These are phyloP conservation scores for Suillus sp. DNA, from an alignment of 768 basidiomycete genomes.

Conservation along the genomic window DNA sequence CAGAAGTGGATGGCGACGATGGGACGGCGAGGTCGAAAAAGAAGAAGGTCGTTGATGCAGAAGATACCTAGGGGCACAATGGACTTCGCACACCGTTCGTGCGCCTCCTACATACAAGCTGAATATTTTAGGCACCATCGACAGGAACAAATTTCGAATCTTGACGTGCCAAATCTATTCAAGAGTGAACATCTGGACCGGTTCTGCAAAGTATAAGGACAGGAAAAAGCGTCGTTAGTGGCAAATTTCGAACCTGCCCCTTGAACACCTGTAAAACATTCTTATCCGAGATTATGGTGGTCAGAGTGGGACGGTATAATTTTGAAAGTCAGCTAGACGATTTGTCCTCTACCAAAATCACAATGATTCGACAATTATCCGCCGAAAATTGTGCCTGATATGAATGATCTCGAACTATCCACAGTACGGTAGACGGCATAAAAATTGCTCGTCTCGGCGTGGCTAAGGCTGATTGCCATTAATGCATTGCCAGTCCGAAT, in stretches of 20 bases:
- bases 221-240: too few relatives aligned
- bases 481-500: too few relatives aligned
- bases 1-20: conserved; percentile 32
- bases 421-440: background rate
- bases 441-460: background rate
- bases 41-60: conserved; percentile 31
- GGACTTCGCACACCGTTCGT: background rate
- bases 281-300: background rate
- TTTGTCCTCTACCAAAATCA: background rate
- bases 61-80: background rate
- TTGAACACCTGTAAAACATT: background rate
- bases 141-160: too few relatives aligned
- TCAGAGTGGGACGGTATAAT: background rate
- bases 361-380: too few relatives aligned
- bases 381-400: too few relatives aligned
- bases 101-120: background rate
- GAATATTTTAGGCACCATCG: too few relatives aligned
- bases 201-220: too few relatives aligned
- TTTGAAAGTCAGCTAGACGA: background rate
- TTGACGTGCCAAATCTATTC: too few relatives aligned
- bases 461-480: background rate
- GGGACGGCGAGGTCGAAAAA: conserved; percentile 44
- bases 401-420: too few relatives aligned
- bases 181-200: too few relatives aligned
- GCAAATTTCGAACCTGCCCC: too few relatives aligned